A percentile compares a stretch with the other conserved stretches of the same genome.
Evolutionary conservation across 75 land plant species (phyloP).

Genomic region (Sequoiadendron giganteum): DNA sequence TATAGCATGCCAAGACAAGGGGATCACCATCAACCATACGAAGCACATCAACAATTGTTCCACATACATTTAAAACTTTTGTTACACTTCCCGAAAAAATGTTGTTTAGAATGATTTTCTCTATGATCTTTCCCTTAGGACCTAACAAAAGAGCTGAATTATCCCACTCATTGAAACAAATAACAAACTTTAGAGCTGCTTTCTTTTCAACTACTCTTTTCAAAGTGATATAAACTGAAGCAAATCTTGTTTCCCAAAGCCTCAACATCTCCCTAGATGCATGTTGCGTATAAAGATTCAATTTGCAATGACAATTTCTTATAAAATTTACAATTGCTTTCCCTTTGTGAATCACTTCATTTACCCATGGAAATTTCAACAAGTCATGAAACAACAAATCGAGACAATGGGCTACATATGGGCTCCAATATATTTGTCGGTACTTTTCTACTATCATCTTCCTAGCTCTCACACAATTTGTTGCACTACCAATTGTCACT

Average conservation of each 20-base stretch:
- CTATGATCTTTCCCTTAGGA: no score
- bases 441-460: conserved; percentile 35
- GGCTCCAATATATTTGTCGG: conserved; percentile 49
- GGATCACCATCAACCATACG: no score
- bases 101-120: no score
- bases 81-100: no score
- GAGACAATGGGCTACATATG: conserved; percentile 45
- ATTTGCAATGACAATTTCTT: background rate
- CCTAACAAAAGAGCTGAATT: no score
- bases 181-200: no score
- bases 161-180: no score
- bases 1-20: no score
- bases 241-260: background rate
- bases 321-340: background rate
- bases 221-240: background rate
- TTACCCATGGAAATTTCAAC: conserved; percentile 27
- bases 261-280: background rate
- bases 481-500: no score
- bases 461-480: conserved; percentile 21
- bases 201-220: no score
- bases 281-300: background rate
- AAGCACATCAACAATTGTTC: no score
- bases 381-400: conserved; percentile 56
- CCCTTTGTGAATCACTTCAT: background rate
- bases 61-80: no score